Evolutionary conservation across 2,329 filamentous ascomycete species (phyloP).

Genomic region (Cladorrhinum sp.): DNA sequence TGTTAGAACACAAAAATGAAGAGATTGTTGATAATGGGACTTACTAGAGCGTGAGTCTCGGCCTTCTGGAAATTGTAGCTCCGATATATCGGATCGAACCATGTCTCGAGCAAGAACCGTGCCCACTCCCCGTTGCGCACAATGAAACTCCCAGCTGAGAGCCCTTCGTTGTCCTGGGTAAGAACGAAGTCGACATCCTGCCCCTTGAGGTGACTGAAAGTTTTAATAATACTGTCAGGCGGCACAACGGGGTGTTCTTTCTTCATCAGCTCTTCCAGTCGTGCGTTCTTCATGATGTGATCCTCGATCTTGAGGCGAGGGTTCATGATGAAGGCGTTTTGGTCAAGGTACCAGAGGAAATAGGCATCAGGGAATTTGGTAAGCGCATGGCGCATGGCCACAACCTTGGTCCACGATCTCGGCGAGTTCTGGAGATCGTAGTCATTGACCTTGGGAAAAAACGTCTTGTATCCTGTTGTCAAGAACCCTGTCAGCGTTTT

Average conservation of each 20-base stretch:
- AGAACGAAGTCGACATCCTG: conserved; percentile 77
- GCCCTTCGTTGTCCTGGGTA: conserved; percentile 77
- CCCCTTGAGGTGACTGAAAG: conserved; percentile 76
- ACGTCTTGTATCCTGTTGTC: conserved; percentile 72
- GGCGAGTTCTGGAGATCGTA: conserved; percentile 66
- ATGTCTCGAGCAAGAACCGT: conserved; percentile 87
- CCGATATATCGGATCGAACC: conserved; percentile 93
- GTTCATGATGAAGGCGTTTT: conserved; percentile 87
- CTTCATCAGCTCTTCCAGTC: conserved; percentile 76
- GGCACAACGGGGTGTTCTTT: conserved; percentile 84
- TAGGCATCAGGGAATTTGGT: conserved; percentile 71
- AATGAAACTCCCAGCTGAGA: conserved; percentile 75
- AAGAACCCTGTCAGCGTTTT: background rate
- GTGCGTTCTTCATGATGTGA: conserved; percentile 64
- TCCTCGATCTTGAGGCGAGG: conserved; percentile 65
- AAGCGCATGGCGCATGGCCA: conserved; percentile 85
- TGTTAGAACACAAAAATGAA: conserved; percentile 23
- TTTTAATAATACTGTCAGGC: conserved; percentile 95
- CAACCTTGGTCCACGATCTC: conserved; percentile 71
- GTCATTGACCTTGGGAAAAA: conserved; percentile 73
- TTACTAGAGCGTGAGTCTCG: conserved; percentile 83
- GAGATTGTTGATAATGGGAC: conserved; percentile 28
- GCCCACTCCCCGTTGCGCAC: conserved; percentile 85
- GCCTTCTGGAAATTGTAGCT: conserved; percentile 96
- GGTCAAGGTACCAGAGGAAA: conserved; percentile 85